Evolutionary conservation across 768 basidiomycete genomes (phyloP), one percentile per base, ranked within the genome.

Genomic region (Hirschioporus abietinus): DNA sequence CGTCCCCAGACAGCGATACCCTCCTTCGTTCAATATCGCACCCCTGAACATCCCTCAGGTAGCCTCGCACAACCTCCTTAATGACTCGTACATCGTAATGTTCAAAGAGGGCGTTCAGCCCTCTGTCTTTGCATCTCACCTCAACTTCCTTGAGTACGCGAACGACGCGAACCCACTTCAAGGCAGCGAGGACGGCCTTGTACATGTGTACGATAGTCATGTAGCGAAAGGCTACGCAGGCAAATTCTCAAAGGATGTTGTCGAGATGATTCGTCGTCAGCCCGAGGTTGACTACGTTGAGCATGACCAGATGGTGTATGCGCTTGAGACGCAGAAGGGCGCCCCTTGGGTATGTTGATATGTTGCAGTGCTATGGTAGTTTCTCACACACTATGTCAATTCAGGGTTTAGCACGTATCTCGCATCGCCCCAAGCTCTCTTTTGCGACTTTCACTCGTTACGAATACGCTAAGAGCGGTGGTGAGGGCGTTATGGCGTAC

Each of bases 281-380:
- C 95, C 95, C 10, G 95, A 96, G 76, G 96, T 99, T 35, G 91
- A 88, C 20, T 96, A 91, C 73, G 82, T 99, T 64, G 97, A 99
- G 83, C 86, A 83, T 66, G 97, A 99, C 82, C 95, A 97, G 81
- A 80, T 96, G 71, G 94, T 99, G n/a, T 85, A 81, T 67, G 90
- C 92, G 1, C 83, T 84, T 70, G 70, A 67, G 26, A 74, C 78
- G 1, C 91, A 95, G 85, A 85, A 75, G 63, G 72, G 78, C n/a
- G 91, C 95, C 12, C 92, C 95, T 64, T 96, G 95, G 95, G 93
- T 95, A 76, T 77, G 88, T 81, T 64, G 67, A 64, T 30, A 9
- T 35, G 66, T 35, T 66, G 63, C 60, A 70, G 8, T 30, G 30
- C 30, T 72, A 27, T 35, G 63, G 36, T 35, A 60, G 61, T 58